Evolutionary conservation across 176 grass and related monocot genomes (phyloP).

Genomic region (Neostapfia colusana): DNA sequence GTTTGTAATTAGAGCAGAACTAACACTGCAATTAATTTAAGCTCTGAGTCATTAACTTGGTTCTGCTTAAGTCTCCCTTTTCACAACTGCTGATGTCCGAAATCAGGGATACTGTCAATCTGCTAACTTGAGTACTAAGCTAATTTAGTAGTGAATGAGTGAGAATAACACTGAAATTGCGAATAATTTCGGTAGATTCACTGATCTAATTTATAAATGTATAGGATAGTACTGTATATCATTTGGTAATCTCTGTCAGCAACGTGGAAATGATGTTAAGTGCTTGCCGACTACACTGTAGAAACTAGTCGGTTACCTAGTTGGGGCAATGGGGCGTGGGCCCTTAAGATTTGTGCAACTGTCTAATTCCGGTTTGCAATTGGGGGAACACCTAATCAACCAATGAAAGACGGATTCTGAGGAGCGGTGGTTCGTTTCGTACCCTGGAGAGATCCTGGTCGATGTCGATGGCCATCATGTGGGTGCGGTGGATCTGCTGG

Average conservation of each 20-base stretch:
- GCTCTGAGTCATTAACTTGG: not conserved
- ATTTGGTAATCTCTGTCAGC: not conserved
- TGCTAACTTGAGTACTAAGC: not conserved
- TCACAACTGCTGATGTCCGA: not conserved
- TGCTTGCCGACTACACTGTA: not conserved
- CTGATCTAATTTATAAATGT: not conserved
- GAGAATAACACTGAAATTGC: not conserved
- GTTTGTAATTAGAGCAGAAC: not conserved
- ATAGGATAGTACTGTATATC: too few relatives aligned
- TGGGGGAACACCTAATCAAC: not conserved
- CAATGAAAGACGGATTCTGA: not conserved
- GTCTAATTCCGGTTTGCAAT: not conserved
- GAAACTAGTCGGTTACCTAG: not conserved
- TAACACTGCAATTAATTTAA: not conserved
- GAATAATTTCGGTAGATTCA: not conserved
- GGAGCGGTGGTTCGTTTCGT: not conserved
- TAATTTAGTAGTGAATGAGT: not conserved
- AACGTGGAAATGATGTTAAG: not conserved
- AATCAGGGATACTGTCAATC: not conserved
- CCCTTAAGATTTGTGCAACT: not conserved
- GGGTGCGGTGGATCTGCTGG: conserved; percentile 74
- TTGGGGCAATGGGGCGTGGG: not conserved
- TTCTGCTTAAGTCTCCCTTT: not conserved
- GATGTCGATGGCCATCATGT: conserved; percentile 75
- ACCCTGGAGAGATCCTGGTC: conserved; percentile 87